Percentiles rank a stretch among this genome's conserved stretches.
phyloP scores from a whole-genome alignment of 768 basidiomycete species.

The Tricholoma sp. region DNA sequence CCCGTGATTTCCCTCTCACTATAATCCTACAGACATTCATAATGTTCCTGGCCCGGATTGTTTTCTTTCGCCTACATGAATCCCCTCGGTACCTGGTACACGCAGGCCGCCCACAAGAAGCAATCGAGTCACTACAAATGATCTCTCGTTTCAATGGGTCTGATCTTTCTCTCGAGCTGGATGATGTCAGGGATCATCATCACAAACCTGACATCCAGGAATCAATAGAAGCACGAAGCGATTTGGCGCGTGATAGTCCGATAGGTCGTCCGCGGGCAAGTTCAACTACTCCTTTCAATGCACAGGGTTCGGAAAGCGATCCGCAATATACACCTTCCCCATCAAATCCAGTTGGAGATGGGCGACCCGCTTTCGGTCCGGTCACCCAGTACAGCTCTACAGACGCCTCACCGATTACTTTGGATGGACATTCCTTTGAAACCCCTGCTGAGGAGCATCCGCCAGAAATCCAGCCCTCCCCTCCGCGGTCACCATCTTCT shows the following conservation, averaged over 20 bases:
- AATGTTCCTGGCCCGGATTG: constrained; percentile 85
- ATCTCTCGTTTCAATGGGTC: constrained; percentile 88
- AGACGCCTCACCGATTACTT: constrained; percentile 22
- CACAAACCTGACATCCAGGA: constrained; percentile 11
- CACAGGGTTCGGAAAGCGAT: constrained; percentile 23
- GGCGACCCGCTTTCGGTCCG: constrained; percentile 7
- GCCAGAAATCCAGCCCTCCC: neutral
- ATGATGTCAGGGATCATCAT: constrained; percentile 59
- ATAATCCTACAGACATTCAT: constrained; percentile 57
- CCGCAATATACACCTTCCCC: neutral
- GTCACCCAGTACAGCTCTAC: constrained; percentile 30
- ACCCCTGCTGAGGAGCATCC: constrained; percentile 19
- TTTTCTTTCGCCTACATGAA: constrained; percentile 91
- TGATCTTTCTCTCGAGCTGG: constrained; percentile 56
- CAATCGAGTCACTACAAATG: constrained; percentile 73
- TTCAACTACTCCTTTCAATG: constrained; percentile 31
- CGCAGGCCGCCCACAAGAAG: constrained; percentile 79
- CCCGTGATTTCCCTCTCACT: constrained; percentile 5
- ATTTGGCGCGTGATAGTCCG: constrained; percentile 1
- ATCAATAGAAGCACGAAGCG: constrained; percentile 3
- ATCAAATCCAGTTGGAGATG: neutral
- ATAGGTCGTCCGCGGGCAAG: constrained; percentile 17
- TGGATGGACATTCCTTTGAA: constrained; percentile 24
- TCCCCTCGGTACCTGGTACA: constrained; percentile 92
- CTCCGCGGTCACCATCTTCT: constrained; percentile 3